These are phyloP conservation scores for Candida labiduridarum DNA, from an alignment of 1,139 yeast species.

Conservation along the genomic window DNA sequence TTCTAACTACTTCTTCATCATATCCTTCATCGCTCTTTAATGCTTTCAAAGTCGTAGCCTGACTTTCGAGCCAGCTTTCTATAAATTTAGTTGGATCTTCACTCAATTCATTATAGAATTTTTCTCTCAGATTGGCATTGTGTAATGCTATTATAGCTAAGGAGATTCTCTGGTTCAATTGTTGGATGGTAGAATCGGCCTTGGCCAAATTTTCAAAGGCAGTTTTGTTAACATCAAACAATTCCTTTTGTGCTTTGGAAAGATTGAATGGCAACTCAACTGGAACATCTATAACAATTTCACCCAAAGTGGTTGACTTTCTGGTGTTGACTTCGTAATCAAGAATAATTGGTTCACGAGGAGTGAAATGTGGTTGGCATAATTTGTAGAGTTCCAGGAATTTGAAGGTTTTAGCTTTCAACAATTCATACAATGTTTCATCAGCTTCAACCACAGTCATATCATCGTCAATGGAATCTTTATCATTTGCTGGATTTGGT, in stretches of 20 bases:
- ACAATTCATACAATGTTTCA: conserved; percentile 59
- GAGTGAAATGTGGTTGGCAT: conserved; percentile 60
- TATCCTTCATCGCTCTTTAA: conserved; percentile 86
- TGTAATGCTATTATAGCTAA: conserved; percentile 68
- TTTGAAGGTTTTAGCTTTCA: conserved; percentile 54
- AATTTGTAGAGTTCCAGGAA: conserved; percentile 77
- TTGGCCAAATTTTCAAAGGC: conserved; percentile 42
- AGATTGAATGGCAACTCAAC: conserved; percentile 57
- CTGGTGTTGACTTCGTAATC: conserved; percentile 78
- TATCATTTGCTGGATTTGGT: conserved; percentile 18
- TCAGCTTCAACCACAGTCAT: conserved; percentile 65
- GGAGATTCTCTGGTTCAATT: conserved; percentile 61
- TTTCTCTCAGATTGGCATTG: conserved; percentile 49
- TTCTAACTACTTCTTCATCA: conserved; percentile 87
- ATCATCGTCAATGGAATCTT: conserved; percentile 28
- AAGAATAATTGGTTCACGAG: conserved; percentile 76
- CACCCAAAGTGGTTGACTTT: conserved; percentile 79
- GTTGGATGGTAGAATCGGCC: conserved; percentile 54
- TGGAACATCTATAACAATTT: conserved; percentile 73
- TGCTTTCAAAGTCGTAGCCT: conserved; percentile 73
- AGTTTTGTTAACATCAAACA: conserved; percentile 40
- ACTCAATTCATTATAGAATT: conserved; percentile 71
- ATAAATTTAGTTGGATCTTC: conserved; percentile 78
- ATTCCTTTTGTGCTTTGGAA: conserved; percentile 38
- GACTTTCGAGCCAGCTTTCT: conserved; percentile 71